Percentiles rank a stretch among this genome's conserved stretches.
These are phyloP conservation scores for Ascoidea asiatica DNA, from an alignment of 805 yeast species.

Conservation along the genomic window DNA sequence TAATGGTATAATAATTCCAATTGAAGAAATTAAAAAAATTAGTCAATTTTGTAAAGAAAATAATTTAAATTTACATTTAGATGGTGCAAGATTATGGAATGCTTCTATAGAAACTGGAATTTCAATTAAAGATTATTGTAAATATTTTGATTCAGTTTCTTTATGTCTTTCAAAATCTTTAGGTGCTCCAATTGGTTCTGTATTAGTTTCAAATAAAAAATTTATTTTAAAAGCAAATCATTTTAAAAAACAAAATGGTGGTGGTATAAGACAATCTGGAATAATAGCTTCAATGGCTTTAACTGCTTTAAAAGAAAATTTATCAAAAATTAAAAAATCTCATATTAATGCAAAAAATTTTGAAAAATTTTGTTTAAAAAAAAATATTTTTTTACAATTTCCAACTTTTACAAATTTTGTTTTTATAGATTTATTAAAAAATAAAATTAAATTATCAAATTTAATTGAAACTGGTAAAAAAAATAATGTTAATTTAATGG, in stretches of 20 bases:
- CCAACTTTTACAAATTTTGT: conserved; percentile 83
- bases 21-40: conserved; percentile 63
- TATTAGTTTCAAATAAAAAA: conserved; percentile 53
- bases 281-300: conserved; percentile 68
- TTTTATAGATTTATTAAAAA: conserved; percentile 39
- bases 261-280: conserved; percentile 87
- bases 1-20: conserved; percentile 71
- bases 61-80: conserved; percentile 59
- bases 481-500: conserved; percentile 50
- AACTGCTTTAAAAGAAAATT: conserved; percentile 64
- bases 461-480: conserved; percentile 42
- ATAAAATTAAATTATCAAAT: conserved; percentile 22
- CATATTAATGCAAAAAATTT: conserved; percentile 38
- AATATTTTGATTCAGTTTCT: conserved; percentile 76
- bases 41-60: conserved; percentile 53
- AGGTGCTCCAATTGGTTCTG: conserved; percentile 90
- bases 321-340: conserved; percentile 35
- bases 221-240: conserved; percentile 64
- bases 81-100: conserved; percentile 93
- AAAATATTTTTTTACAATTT: conserved; percentile 46
- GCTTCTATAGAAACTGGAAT: conserved; percentile 70
- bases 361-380: conserved; percentile 34
- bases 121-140: conserved; percentile 55
- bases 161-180: conserved; percentile 79
- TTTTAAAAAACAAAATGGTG: conserved; percentile 85